Evolutionary conservation across 2,329 filamentous ascomycete genomes (phyloP).

Genomic region (Fusarium sp.): DNA sequence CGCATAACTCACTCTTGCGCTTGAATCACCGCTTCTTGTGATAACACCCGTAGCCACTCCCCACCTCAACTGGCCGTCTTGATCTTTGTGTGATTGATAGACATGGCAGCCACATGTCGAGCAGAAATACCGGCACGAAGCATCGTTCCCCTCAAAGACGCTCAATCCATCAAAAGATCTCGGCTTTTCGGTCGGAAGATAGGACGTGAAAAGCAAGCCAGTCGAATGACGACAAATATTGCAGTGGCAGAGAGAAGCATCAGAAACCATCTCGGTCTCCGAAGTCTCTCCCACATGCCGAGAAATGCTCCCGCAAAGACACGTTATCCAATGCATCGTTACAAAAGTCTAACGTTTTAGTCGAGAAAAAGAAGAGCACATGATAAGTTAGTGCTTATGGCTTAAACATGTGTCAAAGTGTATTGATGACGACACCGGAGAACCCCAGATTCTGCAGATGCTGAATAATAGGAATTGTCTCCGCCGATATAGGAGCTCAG

Average conservation of each 20-base stretch:
- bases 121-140: conserved; percentile 50
- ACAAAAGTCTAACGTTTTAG: background rate
- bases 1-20: background rate
- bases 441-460: background rate
- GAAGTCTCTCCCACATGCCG: background rate
- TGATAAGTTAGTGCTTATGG: background rate
- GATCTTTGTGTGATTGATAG: conserved; percentile 38
- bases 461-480: background rate
- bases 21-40: background rate
- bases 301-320: conserved; percentile 9
- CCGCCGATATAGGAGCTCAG: conserved; percentile 6
- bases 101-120: conserved; percentile 54
- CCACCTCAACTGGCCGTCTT: conserved; percentile 37
- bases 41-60: conserved; percentile 52
- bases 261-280: background rate
- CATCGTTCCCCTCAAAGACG: background rate
- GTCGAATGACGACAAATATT: conserved; percentile 44
- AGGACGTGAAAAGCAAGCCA: conserved; percentile 52
- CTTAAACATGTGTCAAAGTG: background rate
- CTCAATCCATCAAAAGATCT: conserved; percentile 14
- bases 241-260: conserved; percentile 47
- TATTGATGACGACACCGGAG: background rate
- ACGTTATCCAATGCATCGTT: conserved; percentile 10
- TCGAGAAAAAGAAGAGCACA: background rate
- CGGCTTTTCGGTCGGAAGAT: conserved; percentile 43